Evolutionary conservation across 2,329 filamentous ascomycete genomes (phyloP), one percentile per base, ranked within the genome.

Genomic region (Magnaporthiopsis incrustans): DNA sequence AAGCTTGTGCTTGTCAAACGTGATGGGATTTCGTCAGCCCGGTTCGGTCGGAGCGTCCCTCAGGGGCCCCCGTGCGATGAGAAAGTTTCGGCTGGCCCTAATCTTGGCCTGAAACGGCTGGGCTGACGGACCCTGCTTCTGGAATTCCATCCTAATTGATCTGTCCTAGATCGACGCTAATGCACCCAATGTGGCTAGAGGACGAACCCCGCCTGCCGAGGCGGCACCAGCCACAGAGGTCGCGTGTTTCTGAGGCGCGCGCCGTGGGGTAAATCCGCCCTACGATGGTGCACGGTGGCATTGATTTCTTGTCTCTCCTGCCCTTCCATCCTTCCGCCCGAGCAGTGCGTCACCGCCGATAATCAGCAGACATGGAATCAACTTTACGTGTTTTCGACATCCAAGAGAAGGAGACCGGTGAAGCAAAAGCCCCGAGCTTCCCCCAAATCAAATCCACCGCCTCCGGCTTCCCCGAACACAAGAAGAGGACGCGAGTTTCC

Each of bases 391-490:
- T 96, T 58, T 84, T 84, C 64, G 93, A 97, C 69, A 86, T 98
- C 67, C 83, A 89, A 70, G 94, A 98, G 78, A 89, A 90, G 67
- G 82, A 86, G 59, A 76, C 84, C 32, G 75, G 79, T 18, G 76
- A 80, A 30, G 80, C 85, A 27, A 87, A 85, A 67, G 82, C 89
- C 5, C 87, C 89, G 11, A 80, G 81, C 56, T 84, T 87, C 12
- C 87, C 89, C 18, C 81, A 82, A 60, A 77, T 85, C 57, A 85
- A 84, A 62, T 76, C 78, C 12, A 78, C 80, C 26, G 75, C 80
- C 5, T 87, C 85, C 15, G 95, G 95, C 1, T 98, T 98, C 69
- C 95, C 95, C n/a, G 86, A 88, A 65, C 93, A 92, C 74, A 95
- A 90, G 75, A 92, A 90, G 73, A 87, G 93, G 68, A 82, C 81